Conservation (phyloP, 768 basidiomycete genomes). For the Calocera cornea region DNA sequence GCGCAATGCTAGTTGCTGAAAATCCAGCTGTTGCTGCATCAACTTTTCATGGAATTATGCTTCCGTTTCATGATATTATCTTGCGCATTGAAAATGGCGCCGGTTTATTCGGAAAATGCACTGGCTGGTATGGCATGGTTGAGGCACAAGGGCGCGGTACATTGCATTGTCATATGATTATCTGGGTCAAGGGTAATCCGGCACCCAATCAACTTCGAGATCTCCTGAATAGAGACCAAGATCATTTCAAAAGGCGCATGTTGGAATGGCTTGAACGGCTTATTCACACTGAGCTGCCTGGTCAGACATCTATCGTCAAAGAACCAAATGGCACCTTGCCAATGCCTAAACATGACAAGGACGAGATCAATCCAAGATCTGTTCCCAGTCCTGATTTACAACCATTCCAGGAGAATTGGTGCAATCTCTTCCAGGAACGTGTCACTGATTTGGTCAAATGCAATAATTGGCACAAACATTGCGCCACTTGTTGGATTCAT, state of each 20-base stretch:
- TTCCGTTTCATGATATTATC: not conserved
- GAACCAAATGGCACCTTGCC: not conserved
- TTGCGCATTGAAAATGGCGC: not conserved
- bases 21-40: constrained; percentile 9
- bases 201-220: constrained; percentile 12
- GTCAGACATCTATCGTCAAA: not conserved
- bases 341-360: not conserved
- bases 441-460: not conserved
- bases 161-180: constrained; percentile 16
- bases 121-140: constrained; percentile 14
- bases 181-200: constrained; percentile 15
- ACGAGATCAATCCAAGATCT: not conserved
- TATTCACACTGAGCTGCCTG: constrained; percentile 20
- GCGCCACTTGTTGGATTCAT: not conserved
- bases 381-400: not conserved
- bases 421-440: not conserved
- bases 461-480: not conserved
- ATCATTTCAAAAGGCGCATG: constrained; percentile 15
- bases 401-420: not conserved
- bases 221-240: constrained; percentile 9
- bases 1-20: constrained; percentile 7
- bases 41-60: constrained; percentile 9
- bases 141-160: constrained; percentile 16
- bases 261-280: constrained; percentile 20
- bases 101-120: constrained; percentile 11